Evolutionary conservation across 1,284 basidiomycete genomes (phyloP).

Genomic region (Sporisorium iseilematis-ciliati): DNA sequence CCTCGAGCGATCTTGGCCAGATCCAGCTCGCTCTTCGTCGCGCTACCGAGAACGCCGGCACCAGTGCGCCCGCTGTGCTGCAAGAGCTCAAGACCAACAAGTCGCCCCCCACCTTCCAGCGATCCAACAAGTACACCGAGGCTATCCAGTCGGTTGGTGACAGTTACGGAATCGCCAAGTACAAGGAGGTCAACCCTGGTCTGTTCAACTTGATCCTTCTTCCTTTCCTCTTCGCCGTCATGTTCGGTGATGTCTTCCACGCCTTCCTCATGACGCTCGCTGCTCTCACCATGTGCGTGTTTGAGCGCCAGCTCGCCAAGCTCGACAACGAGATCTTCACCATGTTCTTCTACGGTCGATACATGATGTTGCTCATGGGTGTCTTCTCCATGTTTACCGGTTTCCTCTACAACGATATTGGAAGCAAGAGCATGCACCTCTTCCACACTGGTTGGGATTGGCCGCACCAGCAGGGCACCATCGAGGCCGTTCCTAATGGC

Average conservation of each 20-base stretch:
- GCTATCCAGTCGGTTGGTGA: conserved; percentile 99
- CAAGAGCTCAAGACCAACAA: conserved; percentile 90
- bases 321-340: conserved; percentile 86
- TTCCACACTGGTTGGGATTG: conserved; percentile 91
- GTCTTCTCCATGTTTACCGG: conserved; percentile 92
- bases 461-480: conserved; percentile 72
- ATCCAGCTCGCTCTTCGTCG: conserved; percentile 91
- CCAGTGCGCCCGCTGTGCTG: conserved; percentile 89
- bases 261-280: conserved; percentile 84
- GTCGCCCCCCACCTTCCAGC: conserved; percentile 93
- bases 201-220: conserved; percentile 93
- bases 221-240: conserved; percentile 98
- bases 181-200: conserved; percentile 98
- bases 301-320: conserved; percentile 84
- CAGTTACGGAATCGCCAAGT: conserved; percentile 92
- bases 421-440: conserved; percentile 90
- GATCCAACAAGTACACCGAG: conserved; percentile 96
- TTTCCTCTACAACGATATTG: conserved; percentile 98
- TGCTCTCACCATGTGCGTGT: conserved; percentile 85
- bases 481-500: conserved; percentile 72
- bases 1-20: conserved; percentile 85
- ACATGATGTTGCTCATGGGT: conserved; percentile 98
- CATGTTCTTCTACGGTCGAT: conserved; percentile 95
- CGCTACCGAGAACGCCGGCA: conserved; percentile 96
- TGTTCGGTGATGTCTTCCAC: conserved; percentile 99